Base-by-base conservation (phyloP, 2,329 filamentous ascomycete genomes). In the Fusarium coicis region DNA sequence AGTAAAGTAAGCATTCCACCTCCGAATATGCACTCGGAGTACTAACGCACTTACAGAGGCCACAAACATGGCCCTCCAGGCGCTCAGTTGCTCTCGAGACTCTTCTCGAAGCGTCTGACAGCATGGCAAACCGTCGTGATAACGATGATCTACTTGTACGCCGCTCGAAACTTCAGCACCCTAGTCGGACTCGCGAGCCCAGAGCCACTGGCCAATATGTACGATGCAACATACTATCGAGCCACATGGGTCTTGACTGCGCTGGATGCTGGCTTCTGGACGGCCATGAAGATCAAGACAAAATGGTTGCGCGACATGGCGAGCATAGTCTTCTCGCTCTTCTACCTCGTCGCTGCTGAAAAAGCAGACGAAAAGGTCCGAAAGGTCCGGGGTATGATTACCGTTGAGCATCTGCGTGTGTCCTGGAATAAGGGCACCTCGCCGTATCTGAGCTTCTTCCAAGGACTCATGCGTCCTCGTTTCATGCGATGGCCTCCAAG, bases 221-320 rank as follows among this genome's bases (percentile, higher is more conserved):
- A 99, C 84, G 94, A 93, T 61, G 88, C 94, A 57, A 91, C 93
- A 34, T 99, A 97, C 84, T 99, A 97, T 81, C 92, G 96, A 54
- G 96, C 96, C 62, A 99, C 96, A 80, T 99, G 96, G 96, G 90
- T 98, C 21, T 91, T 96, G 59, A 99, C 96, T 0, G 96, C 95
- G 0, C 84, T 99, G 68, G 96, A 99, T 78, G 96, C 96, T 10
- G 96, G 96, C 4, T 99, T 98, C 82, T 99, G 96, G 96, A 97
- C 95, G 0, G 96, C 96, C 39, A 99, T 99, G 96, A 92, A 91
- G 77, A 95, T 99, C 72, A 90, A 89, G 53, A 81, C 80, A 58
- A 95, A 93, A 77, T 95, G 93, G 90, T 76, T 97, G 46, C 88
- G 95, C 43, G 95, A 98, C 80, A 80, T 97, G 19, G 90, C 93